Percentiles rank a stretch among this genome's conserved stretches.
phyloP scores from a whole-genome alignment of 2,329 filamentous ascomycete species.

The Bimuria novae-zelandiae region DNA sequence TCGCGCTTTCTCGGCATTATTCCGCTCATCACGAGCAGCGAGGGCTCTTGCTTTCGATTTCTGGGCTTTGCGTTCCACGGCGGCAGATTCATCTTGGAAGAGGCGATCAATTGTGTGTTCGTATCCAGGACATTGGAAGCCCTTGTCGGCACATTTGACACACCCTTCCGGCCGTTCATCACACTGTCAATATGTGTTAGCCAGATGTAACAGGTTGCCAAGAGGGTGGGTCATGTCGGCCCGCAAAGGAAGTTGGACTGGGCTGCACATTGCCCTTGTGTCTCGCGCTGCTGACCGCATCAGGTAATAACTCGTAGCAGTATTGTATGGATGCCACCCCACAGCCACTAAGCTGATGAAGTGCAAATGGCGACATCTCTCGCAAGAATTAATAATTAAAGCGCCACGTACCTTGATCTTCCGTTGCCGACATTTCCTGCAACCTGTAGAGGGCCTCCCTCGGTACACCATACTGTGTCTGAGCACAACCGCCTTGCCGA shows the following conservation, averaged over 20 bases:
- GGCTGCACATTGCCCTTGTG: not conserved
- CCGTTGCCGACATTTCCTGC: conserved; percentile 45
- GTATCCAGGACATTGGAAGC: conserved; percentile 37
- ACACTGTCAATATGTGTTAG: conserved; percentile 25
- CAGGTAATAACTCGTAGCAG: no score
- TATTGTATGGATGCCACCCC: not conserved
- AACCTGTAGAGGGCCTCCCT: conserved; percentile 40
- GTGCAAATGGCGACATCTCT: not conserved
- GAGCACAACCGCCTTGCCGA: not conserved
- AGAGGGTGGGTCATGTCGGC: not conserved
- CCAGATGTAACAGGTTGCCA: not conserved
- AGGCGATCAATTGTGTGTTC: conserved; percentile 33
- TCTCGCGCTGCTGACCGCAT: conserved; percentile 4
- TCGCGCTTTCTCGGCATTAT: conserved; percentile 3
- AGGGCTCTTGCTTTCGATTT: conserved; percentile 38
- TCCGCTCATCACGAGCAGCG: conserved; percentile 26
- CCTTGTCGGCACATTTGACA: conserved; percentile 30
- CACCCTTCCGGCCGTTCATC: conserved; percentile 36
- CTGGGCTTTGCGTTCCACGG: conserved; percentile 32
- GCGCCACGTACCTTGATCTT: conserved; percentile 45
- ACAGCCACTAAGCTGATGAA: not conserved
- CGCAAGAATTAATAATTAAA: not conserved
- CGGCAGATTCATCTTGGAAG: conserved; percentile 39
- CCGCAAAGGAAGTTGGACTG: not conserved
- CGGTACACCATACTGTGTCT: conserved; percentile 37